phyloP scores from a whole-genome alignment of 306 rosid genomes.

The Aeschynomene evenia region DNA sequence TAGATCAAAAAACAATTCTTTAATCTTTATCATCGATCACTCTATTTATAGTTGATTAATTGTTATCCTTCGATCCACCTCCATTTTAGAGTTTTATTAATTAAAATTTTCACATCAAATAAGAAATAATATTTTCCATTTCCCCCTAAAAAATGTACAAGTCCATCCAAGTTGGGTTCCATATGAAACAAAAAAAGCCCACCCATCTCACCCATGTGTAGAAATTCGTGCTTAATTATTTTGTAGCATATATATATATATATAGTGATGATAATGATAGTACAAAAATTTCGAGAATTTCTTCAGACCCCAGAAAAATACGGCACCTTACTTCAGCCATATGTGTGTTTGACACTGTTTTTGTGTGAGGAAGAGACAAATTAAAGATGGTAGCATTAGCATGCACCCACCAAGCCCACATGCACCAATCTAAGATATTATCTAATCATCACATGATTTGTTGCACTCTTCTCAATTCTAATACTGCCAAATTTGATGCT shows the following conservation, averaged over 20 bases:
- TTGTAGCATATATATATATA: neutral
- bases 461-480: constrained; percentile 1
- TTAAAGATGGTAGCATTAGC: neutral
- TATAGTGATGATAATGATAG: no score
- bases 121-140: no score
- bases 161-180: neutral
- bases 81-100: neutral
- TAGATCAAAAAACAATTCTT: neutral
- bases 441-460: constrained; percentile 26
- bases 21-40: neutral
- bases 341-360: neutral
- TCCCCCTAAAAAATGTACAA: neutral
- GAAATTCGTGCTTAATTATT: neutral
- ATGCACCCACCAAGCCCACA: neutral
- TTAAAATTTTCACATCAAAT: no score
- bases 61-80: neutral
- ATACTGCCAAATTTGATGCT: neutral
- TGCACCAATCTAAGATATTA: neutral
- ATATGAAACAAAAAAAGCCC: constrained; percentile 1
- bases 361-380: neutral
- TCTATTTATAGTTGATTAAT: neutral
- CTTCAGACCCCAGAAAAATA: no score
- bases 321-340: neutral
- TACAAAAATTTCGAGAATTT: no score
- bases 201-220: neutral